Percentiles rank a stretch among this genome's conserved stretches.
Evolutionary conservation across 768 basidiomycete genomes (phyloP).

Genomic region (Tylopilus plumbeoviolaceoides): DNA sequence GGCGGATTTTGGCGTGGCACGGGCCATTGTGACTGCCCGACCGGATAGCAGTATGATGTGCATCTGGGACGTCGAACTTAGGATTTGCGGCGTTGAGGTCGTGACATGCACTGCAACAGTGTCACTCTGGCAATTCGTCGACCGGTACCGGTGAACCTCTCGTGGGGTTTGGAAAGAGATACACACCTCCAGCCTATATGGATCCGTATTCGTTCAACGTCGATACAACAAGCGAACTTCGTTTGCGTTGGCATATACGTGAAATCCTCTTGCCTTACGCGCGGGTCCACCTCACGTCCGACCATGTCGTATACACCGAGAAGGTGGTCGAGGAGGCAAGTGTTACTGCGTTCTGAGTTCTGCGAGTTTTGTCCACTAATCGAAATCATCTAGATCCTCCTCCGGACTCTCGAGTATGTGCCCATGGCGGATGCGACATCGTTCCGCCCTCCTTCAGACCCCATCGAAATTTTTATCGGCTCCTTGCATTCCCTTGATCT

Average conservation of each 20-base stretch:
- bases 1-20: background rate
- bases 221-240: slow-evolving; percentile 19
- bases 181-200: slow-evolving; percentile 25
- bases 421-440: slow-evolving; percentile 50
- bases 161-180: background rate
- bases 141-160: background rate
- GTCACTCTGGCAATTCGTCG: background rate
- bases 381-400: slow-evolving; percentile 35
- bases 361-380: background rate
- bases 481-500: slow-evolving; percentile 33
- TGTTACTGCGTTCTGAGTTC: background rate
- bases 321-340: slow-evolving; percentile 44
- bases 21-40: background rate
- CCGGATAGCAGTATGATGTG: no score
- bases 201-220: slow-evolving; percentile 15
- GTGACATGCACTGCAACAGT: no score
- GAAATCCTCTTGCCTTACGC: slow-evolving; percentile 52
- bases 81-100: background rate
- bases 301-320: slow-evolving; percentile 54
- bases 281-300: slow-evolving; percentile 47
- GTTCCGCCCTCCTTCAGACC: slow-evolving; percentile 51
- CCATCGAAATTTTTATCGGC: slow-evolving; percentile 42
- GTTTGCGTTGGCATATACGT: slow-evolving; percentile 44
- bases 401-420: slow-evolving; percentile 37
- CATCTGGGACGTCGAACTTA: no score